Conservation (phyloP, 1,284 basidiomycete genomes). For the Moesziomyces sp. region DNA sequence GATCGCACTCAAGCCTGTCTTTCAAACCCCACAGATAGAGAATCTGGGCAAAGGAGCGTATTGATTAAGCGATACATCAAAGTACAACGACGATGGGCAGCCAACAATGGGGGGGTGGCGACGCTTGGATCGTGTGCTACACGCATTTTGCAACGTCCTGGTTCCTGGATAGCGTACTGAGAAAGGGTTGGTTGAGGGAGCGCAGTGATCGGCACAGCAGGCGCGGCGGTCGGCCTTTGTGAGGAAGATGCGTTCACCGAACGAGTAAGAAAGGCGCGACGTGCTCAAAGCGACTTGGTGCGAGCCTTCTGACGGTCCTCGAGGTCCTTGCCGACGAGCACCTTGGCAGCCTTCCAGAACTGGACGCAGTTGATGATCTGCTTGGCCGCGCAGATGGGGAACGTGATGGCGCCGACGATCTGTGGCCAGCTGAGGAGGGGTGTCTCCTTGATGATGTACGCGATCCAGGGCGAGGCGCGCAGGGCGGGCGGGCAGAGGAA, state of each 20-base stretch:
- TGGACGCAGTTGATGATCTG: constrained; percentile 96
- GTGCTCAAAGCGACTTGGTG: constrained; percentile 24
- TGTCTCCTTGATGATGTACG: constrained; percentile 61
- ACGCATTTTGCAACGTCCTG: constrained; percentile 2
- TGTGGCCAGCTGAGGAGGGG: constrained; percentile 81
- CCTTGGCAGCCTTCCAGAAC: constrained; percentile 98
- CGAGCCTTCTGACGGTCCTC: constrained; percentile 48
- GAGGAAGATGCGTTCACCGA: not conserved
- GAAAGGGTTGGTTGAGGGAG: not conserved
- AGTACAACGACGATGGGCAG: constrained; percentile 3
- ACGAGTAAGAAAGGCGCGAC: not conserved
- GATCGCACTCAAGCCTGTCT: too few relatives aligned
- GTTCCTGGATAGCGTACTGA: constrained; percentile 9
- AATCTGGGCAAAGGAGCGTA: not conserved
- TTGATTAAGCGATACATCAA: constrained; percentile 2
- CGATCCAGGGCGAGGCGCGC: constrained; percentile 35
- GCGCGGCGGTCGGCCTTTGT: not conserved
- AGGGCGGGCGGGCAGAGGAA: constrained; percentile 40
- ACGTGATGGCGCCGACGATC: constrained; percentile 76
- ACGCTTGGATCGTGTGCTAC: not conserved
- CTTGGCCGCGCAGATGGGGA: constrained; percentile 83
- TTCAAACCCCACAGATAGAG: too few relatives aligned
- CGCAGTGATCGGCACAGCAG: not conserved
- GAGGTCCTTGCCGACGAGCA: constrained; percentile 69
- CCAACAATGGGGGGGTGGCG: not conserved